Percentiles rank a stretch among this genome's conserved stretches.
Evolutionary conservation across 306 rosid genomes (phyloP).

Genomic region (Quercus gilva): DNA sequence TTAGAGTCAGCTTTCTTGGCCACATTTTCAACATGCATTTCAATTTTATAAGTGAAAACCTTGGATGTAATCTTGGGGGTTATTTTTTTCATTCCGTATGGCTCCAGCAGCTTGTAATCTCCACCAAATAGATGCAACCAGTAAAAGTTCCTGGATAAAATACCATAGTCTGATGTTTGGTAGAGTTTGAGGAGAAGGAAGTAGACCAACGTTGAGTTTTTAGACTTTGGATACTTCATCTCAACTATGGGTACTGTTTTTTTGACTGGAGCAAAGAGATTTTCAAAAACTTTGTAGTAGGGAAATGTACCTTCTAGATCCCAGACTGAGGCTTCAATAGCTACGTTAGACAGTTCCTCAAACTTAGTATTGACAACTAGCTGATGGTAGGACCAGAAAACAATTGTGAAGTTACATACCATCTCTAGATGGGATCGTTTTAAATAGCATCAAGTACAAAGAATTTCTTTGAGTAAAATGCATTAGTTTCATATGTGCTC

Average conservation of each 20-base stretch:
- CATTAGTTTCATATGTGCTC: too few relatives aligned
- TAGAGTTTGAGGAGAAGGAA: slow-evolving; percentile 95
- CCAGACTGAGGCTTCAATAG: slow-evolving; percentile 87
- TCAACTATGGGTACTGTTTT: slow-evolving; percentile 53
- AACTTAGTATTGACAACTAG: slow-evolving; percentile 85
- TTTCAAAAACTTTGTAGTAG: slow-evolving; percentile 52
- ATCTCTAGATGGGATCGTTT: not conserved
- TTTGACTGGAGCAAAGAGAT: slow-evolving; percentile 57
- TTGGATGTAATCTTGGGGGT: slow-evolving; percentile 68
- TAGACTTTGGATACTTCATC: slow-evolving; percentile 77
- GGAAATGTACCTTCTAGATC: slow-evolving; percentile 82
- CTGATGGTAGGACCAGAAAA: slow-evolving; percentile 32
- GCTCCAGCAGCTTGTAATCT: slow-evolving; percentile 74
- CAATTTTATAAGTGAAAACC: slow-evolving; percentile 54
- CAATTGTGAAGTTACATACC: slow-evolving; percentile 14
- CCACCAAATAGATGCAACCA: slow-evolving; percentile 84
- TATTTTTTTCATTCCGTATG: slow-evolving; percentile 56
- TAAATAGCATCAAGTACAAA: too few relatives aligned
- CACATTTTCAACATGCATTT: slow-evolving; percentile 63
- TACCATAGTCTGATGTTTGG: slow-evolving; percentile 46
- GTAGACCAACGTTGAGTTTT: slow-evolving; percentile 67
- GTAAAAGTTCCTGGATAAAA: slow-evolving; percentile 48
- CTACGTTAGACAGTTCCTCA: slow-evolving; percentile 55
- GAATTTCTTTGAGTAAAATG: too few relatives aligned
- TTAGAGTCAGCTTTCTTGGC: slow-evolving; percentile 42